A percentile compares a stretch with the other conserved stretches of the same genome.
Conservation (phyloP, 1,284 basidiomycete species). For the Boletellus sp. region DNA sequence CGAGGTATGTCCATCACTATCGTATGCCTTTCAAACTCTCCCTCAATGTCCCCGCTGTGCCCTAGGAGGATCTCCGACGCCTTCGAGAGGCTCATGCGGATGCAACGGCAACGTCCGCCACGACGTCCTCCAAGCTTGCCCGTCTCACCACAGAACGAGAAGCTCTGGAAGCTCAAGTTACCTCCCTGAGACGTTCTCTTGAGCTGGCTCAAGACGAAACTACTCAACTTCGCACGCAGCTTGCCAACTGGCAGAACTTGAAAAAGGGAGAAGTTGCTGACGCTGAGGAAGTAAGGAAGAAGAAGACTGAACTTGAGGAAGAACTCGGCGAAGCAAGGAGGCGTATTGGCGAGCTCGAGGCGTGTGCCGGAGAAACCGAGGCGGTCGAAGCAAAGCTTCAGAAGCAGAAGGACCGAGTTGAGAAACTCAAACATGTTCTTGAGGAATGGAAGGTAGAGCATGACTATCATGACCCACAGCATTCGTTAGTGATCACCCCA, state of each 20-base stretch:
- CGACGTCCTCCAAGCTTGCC: conserved; percentile 49
- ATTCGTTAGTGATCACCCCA: conserved; percentile 13
- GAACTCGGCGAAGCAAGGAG: conserved; percentile 47
- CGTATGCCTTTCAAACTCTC: neutral
- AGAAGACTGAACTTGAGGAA: conserved; percentile 54
- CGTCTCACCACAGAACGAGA: conserved; percentile 57
- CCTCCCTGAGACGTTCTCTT: conserved; percentile 52
- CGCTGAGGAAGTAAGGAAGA: conserved; percentile 51
- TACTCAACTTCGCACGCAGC: conserved; percentile 55
- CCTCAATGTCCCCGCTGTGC: neutral
- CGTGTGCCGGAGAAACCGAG: conserved; percentile 22
- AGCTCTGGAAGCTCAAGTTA: conserved; percentile 47
- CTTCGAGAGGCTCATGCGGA: conserved; percentile 48
- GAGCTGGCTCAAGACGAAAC: conserved; percentile 55
- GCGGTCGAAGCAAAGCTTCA: conserved; percentile 30
- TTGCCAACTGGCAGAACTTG: conserved; percentile 63
- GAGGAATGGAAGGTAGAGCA: conserved; percentile 43
- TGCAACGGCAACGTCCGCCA: conserved; percentile 43
- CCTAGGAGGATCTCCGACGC: conserved; percentile 41
- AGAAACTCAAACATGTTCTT: conserved; percentile 42
- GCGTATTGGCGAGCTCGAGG: conserved; percentile 41
- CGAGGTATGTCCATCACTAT: conserved; percentile 36
- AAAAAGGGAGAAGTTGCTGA: conserved; percentile 63
- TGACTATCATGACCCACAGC: neutral
- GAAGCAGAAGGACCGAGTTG: conserved; percentile 41